Conservation (phyloP, 2,329 filamentous ascomycete species). For the Aspergillus tamarii region DNA sequence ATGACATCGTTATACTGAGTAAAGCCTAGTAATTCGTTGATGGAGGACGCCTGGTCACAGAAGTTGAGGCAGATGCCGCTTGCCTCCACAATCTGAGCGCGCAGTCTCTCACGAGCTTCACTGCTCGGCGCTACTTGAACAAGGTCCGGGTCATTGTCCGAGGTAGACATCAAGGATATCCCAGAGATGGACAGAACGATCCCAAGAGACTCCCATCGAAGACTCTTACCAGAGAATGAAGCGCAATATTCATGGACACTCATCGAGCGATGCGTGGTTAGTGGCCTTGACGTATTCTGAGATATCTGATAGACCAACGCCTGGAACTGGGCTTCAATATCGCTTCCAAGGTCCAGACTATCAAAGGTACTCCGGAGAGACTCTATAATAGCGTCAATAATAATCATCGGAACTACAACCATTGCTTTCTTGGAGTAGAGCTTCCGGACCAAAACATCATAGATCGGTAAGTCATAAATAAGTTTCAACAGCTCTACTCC, state of each 20-base stretch:
- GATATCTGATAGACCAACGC: slow-evolving; percentile 33
- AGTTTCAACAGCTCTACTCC: slow-evolving; percentile 35
- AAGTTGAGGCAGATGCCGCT: slow-evolving; percentile 37
- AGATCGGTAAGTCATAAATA: slow-evolving; percentile 31
- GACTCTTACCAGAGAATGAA: slow-evolving; percentile 33
- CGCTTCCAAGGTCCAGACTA: slow-evolving; percentile 22
- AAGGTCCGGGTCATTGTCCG: slow-evolving; percentile 36
- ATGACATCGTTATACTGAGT: slow-evolving; percentile 38
- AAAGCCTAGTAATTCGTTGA: slow-evolving; percentile 39
- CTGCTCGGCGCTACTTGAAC: slow-evolving; percentile 23
- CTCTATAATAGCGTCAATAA: slow-evolving; percentile 31
- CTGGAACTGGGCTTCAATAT: slow-evolving; percentile 31
- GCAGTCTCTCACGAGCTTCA: slow-evolving; percentile 32
- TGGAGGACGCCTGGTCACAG: slow-evolving; percentile 37
- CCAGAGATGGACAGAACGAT: slow-evolving; percentile 44
- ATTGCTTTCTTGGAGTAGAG: slow-evolving; percentile 29
- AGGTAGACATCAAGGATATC: slow-evolving; percentile 36
- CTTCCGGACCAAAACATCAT: slow-evolving; percentile 30
- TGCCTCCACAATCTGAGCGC: slow-evolving; percentile 36
- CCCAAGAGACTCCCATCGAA: slow-evolving; percentile 47
- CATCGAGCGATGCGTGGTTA: slow-evolving; percentile 32
- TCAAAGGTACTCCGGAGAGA: slow-evolving; percentile 32
- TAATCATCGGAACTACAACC: slow-evolving; percentile 26
- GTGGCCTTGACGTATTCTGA: slow-evolving; percentile 33
- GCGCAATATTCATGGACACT: slow-evolving; percentile 35